These are phyloP conservation scores for Sporothrix sp. DNA, from an alignment of 2,329 filamentous ascomycete species.

Conservation along the genomic window DNA sequence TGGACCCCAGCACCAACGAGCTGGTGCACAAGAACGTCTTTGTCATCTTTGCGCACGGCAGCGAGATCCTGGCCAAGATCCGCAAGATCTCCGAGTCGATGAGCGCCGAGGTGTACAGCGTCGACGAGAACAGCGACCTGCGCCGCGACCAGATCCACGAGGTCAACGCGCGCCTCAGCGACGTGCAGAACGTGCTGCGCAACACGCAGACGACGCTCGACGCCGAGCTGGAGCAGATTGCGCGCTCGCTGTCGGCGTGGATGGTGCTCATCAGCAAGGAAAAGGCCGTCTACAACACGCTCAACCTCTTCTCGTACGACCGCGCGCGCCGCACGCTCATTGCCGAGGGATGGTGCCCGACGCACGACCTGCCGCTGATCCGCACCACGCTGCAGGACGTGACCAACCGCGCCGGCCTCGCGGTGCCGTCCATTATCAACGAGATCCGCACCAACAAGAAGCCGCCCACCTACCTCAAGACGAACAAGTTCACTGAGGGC, in stretches of 20 bases:
- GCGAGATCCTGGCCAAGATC: constrained; percentile 97
- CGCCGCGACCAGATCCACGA: constrained; percentile 94
- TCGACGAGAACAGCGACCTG: constrained; percentile 94
- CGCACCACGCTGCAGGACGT: constrained; percentile 92
- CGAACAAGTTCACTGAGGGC: constrained; percentile 94
- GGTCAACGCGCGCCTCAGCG: constrained; percentile 85
- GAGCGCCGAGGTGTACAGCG: constrained; percentile 88
- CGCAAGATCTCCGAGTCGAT: constrained; percentile 97
- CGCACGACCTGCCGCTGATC: constrained; percentile 78
- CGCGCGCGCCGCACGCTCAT: constrained; percentile 91
- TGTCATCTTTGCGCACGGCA: constrained; percentile 97
- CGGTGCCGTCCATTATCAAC: constrained; percentile 98
- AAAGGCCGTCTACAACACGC: constrained; percentile 90
- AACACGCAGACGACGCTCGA: constrained; percentile 94
- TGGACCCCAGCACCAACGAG: constrained; percentile 89
- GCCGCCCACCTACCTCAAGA: constrained; percentile 93
- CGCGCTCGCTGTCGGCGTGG: constrained; percentile 86
- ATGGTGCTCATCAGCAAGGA: constrained; percentile 97
- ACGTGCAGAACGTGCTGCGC: constrained; percentile 81
- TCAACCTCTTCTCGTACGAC: constrained; percentile 96
- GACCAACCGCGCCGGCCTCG: constrained; percentile 87
- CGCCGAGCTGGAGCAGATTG: constrained; percentile 87
- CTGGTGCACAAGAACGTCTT: constrained; percentile 95
- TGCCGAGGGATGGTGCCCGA: constrained; percentile 95
- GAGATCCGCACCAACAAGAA: constrained; percentile 96